Evolutionary conservation across 106 monocot species (phyloP).

Genomic region (Allium cepa): DNA sequence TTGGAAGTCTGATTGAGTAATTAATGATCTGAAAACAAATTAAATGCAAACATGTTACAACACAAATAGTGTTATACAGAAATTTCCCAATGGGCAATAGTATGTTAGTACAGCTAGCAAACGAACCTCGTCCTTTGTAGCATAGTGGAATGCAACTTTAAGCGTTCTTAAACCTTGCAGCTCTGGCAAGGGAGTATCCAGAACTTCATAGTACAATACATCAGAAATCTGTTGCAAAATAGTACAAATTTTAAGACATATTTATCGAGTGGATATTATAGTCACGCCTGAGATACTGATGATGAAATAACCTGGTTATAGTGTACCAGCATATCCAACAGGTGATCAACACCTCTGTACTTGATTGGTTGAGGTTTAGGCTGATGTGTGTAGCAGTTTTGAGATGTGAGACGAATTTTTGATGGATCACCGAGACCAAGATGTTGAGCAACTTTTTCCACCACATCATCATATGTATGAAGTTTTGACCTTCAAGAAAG

Average conservation of each 20-base stretch:
- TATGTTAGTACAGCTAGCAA: not conserved
- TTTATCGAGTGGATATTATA: not conserved
- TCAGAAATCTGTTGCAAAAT: conserved; percentile 69
- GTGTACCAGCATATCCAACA: conserved; percentile 92
- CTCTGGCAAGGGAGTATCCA: conserved; percentile 96
- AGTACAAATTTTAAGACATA: not conserved
- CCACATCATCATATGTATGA: conserved; percentile 87
- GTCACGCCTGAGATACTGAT: not conserved
- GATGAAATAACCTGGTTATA: conserved; percentile 73
- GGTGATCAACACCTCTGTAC: conserved; percentile 86
- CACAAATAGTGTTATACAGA: too few relatives aligned
- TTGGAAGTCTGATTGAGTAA: conserved; percentile 71
- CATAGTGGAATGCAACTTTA: conserved; percentile 97
- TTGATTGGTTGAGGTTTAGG: conserved; percentile 98
- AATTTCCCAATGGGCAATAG: too few relatives aligned
- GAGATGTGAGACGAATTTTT: conserved; percentile 97
- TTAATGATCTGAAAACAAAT: conserved; percentile 46
- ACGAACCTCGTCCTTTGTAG: conserved; percentile 81
- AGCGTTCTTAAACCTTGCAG: conserved; percentile 88
- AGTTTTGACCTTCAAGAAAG: conserved; percentile 64
- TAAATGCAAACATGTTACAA: not conserved
- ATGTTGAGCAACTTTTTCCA: conserved; percentile 73
- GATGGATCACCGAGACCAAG: conserved; percentile 88
- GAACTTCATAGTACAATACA: conserved; percentile 89
- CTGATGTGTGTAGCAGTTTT: conserved; percentile 98